Evolutionary conservation across 805 yeast genomes (phyloP).

Genomic region (Candida taoyuanica): DNA sequence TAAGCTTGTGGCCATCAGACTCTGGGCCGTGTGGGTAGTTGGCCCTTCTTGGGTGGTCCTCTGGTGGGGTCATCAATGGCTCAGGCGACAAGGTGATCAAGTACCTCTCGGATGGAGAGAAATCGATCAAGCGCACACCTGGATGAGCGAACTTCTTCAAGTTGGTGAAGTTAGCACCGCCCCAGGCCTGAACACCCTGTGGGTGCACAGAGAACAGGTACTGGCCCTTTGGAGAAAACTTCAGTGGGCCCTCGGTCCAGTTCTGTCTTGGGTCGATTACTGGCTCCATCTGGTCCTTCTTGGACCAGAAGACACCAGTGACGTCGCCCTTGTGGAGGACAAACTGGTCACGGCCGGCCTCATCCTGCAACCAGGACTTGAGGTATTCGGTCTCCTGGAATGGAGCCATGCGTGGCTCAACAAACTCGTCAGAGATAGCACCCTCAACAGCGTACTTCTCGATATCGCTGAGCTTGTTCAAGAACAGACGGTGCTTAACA

Average conservation of each 20-base stretch:
- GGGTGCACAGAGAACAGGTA: slow-evolving; percentile 84
- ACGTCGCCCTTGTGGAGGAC: slow-evolving; percentile 72
- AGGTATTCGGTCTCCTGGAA: slow-evolving; percentile 76
- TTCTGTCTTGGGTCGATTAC: slow-evolving; percentile 74
- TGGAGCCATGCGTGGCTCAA: slow-evolving; percentile 68
- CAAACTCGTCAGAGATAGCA: slow-evolving; percentile 54
- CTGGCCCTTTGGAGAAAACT: slow-evolving; percentile 92
- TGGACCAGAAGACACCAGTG: slow-evolving; percentile 86
- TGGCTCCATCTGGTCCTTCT: slow-evolving; percentile 65
- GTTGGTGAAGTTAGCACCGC: slow-evolving; percentile 75
- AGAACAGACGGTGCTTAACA: slow-evolving; percentile 82
- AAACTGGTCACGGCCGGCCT: slow-evolving; percentile 85
- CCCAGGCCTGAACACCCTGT: slow-evolving; percentile 95
- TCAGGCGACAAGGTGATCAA: slow-evolving; percentile 86
- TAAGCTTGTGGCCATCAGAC: slow-evolving; percentile 89
- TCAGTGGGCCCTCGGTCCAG: slow-evolving; percentile 85
- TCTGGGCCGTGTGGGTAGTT: slow-evolving; percentile 79
- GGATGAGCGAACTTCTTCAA: slow-evolving; percentile 80
- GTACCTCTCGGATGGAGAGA: slow-evolving; percentile 88
- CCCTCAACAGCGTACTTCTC: slow-evolving; percentile 71
- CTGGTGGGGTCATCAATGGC: slow-evolving; percentile 71
- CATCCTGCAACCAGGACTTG: slow-evolving; percentile 88
- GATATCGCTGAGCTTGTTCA: slow-evolving; percentile 78
- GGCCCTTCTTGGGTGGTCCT: slow-evolving; percentile 56
- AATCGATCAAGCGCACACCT: slow-evolving; percentile 82